Conservation (phyloP, 495 filamentous ascomycete species). For the Lasiosphaeria hispida region DNA sequence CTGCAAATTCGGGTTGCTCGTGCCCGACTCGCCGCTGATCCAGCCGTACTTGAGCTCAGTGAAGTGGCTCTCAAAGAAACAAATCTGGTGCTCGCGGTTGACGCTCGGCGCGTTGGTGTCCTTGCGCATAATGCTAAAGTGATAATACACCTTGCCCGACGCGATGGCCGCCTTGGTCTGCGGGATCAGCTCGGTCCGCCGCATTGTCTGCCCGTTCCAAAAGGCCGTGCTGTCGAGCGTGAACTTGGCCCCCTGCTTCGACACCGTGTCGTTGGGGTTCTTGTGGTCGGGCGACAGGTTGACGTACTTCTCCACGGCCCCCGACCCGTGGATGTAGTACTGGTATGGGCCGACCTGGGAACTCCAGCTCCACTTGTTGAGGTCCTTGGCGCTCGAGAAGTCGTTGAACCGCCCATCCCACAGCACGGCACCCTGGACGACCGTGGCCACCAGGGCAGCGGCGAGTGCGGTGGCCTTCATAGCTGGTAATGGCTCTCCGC, state of each 20-base stretch:
- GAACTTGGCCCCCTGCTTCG: constrained; percentile 61
- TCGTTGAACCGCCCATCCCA: constrained; percentile 65
- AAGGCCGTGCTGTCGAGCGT: constrained; percentile 61
- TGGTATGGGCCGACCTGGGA: constrained; percentile 67
- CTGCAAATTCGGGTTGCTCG: constrained; percentile 48
- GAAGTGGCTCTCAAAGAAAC: constrained; percentile 71
- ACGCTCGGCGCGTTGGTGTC: constrained; percentile 57
- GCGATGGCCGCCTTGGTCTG: constrained; percentile 62
- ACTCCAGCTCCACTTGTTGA: constrained; percentile 61
- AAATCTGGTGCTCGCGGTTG: constrained; percentile 66
- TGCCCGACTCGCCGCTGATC: constrained; percentile 56
- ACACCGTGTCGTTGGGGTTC: constrained; percentile 61
- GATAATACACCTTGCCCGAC: constrained; percentile 62
- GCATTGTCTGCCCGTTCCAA: constrained; percentile 55
- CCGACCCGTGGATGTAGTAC: constrained; percentile 68
- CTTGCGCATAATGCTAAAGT: constrained; percentile 60
- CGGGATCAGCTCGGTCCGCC: constrained; percentile 59
- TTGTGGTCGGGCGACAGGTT: constrained; percentile 51
- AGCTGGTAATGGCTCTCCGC: too few species aligned
- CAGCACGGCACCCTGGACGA: constrained; percentile 42
- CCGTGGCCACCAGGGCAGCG: constrained; percentile 10
- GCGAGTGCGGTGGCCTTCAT: constrained; percentile 28
- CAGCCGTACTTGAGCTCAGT: constrained; percentile 71
- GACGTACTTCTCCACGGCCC: constrained; percentile 54
- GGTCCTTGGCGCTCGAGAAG: constrained; percentile 45